Evolutionary conservation across 2,329 filamentous ascomycete genomes (phyloP).

Genomic region (Metarhizium album): DNA sequence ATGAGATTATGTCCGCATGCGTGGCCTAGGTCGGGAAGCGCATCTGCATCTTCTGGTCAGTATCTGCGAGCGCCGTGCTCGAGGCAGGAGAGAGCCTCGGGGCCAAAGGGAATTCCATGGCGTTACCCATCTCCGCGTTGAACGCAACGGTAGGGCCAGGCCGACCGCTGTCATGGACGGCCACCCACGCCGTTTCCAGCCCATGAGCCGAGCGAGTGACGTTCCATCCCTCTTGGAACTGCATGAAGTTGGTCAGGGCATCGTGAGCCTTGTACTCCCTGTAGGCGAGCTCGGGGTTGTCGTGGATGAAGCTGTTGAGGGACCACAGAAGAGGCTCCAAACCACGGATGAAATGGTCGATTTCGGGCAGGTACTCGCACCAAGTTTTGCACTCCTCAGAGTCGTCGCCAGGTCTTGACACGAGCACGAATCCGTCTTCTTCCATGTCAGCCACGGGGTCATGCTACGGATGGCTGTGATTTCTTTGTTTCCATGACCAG

Average conservation of each 20-base stretch:
- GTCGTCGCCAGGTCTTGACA: neutral
- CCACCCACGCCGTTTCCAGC: constrained; percentile 33
- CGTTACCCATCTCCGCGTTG: constrained; percentile 26
- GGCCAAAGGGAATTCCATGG: no score
- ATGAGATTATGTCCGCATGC: constrained; percentile 45
- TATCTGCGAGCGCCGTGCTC: neutral
- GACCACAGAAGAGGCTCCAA: constrained; percentile 17
- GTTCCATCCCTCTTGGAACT: constrained; percentile 22
- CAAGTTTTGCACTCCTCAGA: neutral
- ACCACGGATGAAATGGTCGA: constrained; percentile 11
- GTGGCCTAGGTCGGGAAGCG: constrained; percentile 33
- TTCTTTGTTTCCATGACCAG: no score
- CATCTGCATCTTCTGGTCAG: constrained; percentile 20
- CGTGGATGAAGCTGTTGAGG: constrained; percentile 31
- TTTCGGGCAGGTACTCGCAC: constrained; percentile 29
- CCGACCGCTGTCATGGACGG: constrained; percentile 25
- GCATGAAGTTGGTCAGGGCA: constrained; percentile 26
- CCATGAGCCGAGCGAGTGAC: constrained; percentile 30
- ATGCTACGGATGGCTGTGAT: neutral
- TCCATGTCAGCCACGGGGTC: no score
- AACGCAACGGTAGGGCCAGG: constrained; percentile 28
- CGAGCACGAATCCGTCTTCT: neutral
- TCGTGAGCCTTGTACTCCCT: constrained; percentile 31
- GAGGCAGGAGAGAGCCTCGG: neutral
- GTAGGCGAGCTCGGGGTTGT: constrained; percentile 30